Conservation (phyloP, 108 stramenopile species). For the Stephanodiscus triporus region DNA sequence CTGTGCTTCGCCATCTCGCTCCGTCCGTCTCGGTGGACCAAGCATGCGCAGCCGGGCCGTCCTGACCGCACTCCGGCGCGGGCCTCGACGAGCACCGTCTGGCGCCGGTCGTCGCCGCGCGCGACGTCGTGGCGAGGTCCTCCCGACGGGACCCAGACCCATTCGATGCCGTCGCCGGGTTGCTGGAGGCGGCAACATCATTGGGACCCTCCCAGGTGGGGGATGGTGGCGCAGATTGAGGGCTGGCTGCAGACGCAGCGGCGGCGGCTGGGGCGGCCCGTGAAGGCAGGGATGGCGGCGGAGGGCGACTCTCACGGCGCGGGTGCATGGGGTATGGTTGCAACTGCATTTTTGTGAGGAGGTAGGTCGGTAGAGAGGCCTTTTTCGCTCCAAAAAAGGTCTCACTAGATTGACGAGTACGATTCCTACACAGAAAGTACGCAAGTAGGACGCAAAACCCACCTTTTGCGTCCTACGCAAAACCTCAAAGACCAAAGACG, state of each 20-base stretch:
- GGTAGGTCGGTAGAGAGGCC: too few species aligned
- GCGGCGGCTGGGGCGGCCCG: too few species aligned
- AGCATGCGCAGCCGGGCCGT: constrained; percentile 73
- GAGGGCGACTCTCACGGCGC: too few species aligned
- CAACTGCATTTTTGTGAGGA: too few species aligned
- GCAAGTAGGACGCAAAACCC: not conserved
- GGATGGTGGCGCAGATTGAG: too few species aligned
- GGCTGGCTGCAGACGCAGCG: too few species aligned
- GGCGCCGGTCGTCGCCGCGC: constrained; percentile 78
- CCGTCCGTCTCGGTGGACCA: constrained; percentile 75
- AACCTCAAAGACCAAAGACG: too few species aligned
- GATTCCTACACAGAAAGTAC: too few species aligned
- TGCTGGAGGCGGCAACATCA: constrained; percentile 17
- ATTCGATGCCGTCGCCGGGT: constrained; percentile 50
- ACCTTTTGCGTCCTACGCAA: not conserved
- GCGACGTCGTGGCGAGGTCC: constrained; percentile 88
- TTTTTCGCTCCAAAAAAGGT: too few species aligned
- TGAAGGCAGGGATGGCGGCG: too few species aligned
- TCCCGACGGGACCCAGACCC: constrained; percentile 86
- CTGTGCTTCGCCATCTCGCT: constrained; percentile 67
- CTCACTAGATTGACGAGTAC: too few species aligned
- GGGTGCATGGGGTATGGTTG: too few species aligned
- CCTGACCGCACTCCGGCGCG: constrained; percentile 65
- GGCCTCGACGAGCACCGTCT: constrained; percentile 85
- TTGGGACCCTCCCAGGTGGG: not conserved